Base-by-base conservation (phyloP, 768 basidiomycete species). In the Hortiboletus flavorubellus region DNA sequence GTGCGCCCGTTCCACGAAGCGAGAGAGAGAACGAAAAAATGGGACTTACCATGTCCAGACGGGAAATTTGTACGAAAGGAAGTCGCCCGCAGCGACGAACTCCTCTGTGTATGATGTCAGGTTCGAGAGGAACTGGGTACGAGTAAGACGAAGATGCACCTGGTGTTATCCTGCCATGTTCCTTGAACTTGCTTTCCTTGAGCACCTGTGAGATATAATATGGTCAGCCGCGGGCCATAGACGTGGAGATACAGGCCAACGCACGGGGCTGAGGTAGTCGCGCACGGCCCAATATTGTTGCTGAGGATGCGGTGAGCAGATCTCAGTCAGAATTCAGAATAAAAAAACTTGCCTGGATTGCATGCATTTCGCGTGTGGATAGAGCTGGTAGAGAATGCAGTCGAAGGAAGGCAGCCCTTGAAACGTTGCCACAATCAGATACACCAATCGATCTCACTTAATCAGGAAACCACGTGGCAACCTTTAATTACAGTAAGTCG, bases 121-220 rank as follows among this genome's bases (percentile, higher is more conserved):
- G 56, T 30, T 33, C 4, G 16, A 44, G 38, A 54, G 18, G 49
- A 59, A n/a, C 4, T 37, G 26, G 4, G n/a, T 21, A 40, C 4
- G 54, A 49, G 53, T 16, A 35, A 42, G 6, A 14, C 26, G 29
- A 29, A 30, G 38, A 72, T 82, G 58, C 53, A 93, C 92, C 93
- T 58, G 93, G 94, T 16, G 91, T 97, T 63, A 98, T 95, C 51
- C 95, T 82, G 8, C 97, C 97, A 66, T 96, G 92, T 72, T 99
- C 97, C 72, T 96, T 98, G 80, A 99, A 99, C 72, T 98, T 98
- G 76, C 91, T 93, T 76, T 98, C 95, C 68, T 87, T 92, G 61
- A 98, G 83, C 23, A 99, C 94, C 93, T 97, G 71, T 4, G 31
- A 59, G 16, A n/a, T 38, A 34, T 34, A 41, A 61, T 59, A 8